Conservation (phyloP, 768 basidiomycete species). For the Cantharellus cinnabarinus region DNA sequence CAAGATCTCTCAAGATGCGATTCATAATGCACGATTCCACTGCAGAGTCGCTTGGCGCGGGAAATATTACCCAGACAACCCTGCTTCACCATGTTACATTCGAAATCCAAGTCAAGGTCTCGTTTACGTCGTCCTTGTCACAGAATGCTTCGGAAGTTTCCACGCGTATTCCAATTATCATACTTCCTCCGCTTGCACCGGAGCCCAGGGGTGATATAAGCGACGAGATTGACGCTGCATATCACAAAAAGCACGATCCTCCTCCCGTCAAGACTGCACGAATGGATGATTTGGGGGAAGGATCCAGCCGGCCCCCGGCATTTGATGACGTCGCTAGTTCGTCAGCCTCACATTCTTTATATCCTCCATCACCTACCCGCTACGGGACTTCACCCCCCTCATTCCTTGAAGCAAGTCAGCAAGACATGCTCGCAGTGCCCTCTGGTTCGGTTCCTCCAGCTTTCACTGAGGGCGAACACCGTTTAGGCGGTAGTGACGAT, state of each 20-base stretch:
- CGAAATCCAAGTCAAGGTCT: slow-evolving; percentile 46
- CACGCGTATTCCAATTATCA: slow-evolving; percentile 38
- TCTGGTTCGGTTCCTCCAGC: slow-evolving; percentile 15
- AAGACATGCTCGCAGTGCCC: slow-evolving; percentile 26
- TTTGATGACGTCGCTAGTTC: slow-evolving; percentile 45
- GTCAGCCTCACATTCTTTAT: neutral
- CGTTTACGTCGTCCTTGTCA: slow-evolving; percentile 45
- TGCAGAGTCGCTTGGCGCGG: slow-evolving; percentile 25
- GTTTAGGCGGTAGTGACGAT: neutral
- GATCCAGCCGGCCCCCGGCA: slow-evolving; percentile 51
- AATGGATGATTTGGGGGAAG: slow-evolving; percentile 24
- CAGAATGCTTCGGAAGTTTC: slow-evolving; percentile 13
- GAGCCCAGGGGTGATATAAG: slow-evolving; percentile 50
- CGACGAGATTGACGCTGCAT: slow-evolving; percentile 33
- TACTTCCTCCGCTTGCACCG: slow-evolving; percentile 59
- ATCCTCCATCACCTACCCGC: slow-evolving; percentile 26
- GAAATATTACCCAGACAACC: slow-evolving; percentile 60
- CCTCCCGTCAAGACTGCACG: slow-evolving; percentile 55
- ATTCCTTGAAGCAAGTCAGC: slow-evolving; percentile 12
- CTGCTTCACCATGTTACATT: slow-evolving; percentile 72
- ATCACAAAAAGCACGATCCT: slow-evolving; percentile 73
- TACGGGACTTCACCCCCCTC: slow-evolving; percentile 37
- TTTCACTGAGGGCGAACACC: neutral
- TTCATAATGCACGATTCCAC: slow-evolving; percentile 44
- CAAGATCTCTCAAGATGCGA: slow-evolving; percentile 49